Base-by-base conservation (phyloP, 495 filamentous ascomycete species). In the Aspergillus affinis region DNA sequence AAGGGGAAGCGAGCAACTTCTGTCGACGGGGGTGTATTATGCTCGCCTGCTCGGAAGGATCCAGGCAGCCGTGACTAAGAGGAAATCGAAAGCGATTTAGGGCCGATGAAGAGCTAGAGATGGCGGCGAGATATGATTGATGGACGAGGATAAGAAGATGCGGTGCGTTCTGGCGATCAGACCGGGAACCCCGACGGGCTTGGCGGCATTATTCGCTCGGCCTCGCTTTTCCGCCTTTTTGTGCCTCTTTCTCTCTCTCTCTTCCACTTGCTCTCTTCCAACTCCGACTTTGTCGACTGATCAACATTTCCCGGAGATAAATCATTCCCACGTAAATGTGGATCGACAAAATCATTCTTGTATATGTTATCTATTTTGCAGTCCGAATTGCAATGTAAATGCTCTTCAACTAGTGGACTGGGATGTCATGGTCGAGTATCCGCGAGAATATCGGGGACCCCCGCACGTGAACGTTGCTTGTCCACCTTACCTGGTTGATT, bases 111-210 rank as follows among this genome's bases (percentile, higher is more conserved):
- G 49, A 59, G n/a, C 13, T 17, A 13, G 36, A 41, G 9, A 41
- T 41, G 13, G 36, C 9, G 36, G 36, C 36, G 36, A 41, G 36
- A 13, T 41, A 41, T 41, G 36, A 41, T 41, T 41, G 36, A 41
- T 41, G 36, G 36, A 41, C 13, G 36, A 41, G 36, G 36, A 10
- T 15, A 1, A 41, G 36, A 41, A 51, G 49, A 46, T 20, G 41
- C 7, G 19, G 56, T 58, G 55, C 48, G 56, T 48, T 53, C 17
- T 54, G 49, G 51, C 51, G 57, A 60, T 60, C 52, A 60, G 57
- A 50, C 47, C 48, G 57, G 57, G 51, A 58, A 32, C 12, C 36
- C 36, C 3, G 54, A 26, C 23, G 27, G 57, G 49, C 57, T 60
- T 60, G 57, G 57, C 57, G 50, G 21, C 54, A 26, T 27, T 29